Conservation (phyloP, 371 early-diverging fungal genomes). For the Apophysomyces ossiformis region DNA sequence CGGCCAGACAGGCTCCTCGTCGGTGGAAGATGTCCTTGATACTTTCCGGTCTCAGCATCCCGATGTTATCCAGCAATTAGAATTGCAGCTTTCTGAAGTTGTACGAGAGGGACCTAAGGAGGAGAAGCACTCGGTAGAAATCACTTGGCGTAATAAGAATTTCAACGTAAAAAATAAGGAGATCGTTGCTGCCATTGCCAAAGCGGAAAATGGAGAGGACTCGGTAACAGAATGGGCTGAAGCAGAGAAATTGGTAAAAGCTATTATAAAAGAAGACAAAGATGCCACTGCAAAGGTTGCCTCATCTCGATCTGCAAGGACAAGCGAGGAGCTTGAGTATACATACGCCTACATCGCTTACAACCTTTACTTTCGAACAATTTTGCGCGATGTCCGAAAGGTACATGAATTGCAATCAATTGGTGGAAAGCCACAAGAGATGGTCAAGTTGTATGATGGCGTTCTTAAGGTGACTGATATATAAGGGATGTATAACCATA, state of each 20-base stretch:
- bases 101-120: background rate
- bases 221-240: conserved; percentile 62
- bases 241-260: conserved; percentile 64
- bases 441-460: conserved; percentile 70
- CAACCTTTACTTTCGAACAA: conserved; percentile 48
- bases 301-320: conserved; percentile 72
- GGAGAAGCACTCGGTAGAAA: conserved; percentile 15
- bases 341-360: conserved; percentile 64
- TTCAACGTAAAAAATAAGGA: conserved; percentile 46
- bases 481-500: background rate
- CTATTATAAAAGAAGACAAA: conserved; percentile 68
- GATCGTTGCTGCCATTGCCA: conserved; percentile 43
- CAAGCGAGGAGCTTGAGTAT: conserved; percentile 60
- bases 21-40: conserved; percentile 53
- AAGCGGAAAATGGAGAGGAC: conserved; percentile 42
- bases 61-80: conserved; percentile 45
- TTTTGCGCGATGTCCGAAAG: conserved; percentile 62
- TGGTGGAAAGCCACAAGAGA: conserved; percentile 60
- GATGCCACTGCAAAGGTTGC: conserved; percentile 70
- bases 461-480: conserved; percentile 60
- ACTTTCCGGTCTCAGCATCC: conserved; percentile 42
- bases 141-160: conserved; percentile 50
- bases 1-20: conserved; percentile 1
- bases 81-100: conserved; percentile 42
- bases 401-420: conserved; percentile 41